Conservation (phyloP, 345 rosid species). For the Sonneratia alba region DNA sequence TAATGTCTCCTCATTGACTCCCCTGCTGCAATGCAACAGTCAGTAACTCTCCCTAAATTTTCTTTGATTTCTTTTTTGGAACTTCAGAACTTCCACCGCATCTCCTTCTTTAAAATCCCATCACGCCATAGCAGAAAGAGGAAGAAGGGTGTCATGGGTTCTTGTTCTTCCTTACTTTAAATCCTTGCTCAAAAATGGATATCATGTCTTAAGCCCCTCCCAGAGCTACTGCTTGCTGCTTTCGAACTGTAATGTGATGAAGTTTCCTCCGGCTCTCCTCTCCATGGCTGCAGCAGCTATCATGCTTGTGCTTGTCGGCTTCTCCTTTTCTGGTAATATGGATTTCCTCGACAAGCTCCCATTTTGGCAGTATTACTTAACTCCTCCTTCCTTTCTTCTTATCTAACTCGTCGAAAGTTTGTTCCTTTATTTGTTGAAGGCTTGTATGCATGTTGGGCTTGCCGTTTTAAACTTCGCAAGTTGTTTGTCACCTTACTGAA, state of each 20-base stretch:
- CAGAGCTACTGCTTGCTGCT: neutral
- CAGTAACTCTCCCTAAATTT: neutral
- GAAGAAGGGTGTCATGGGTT: neutral
- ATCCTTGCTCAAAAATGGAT: neutral
- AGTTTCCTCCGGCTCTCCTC: slow-evolving; percentile 8
- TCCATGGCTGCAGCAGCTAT: slow-evolving; percentile 5
- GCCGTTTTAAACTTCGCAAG: neutral
- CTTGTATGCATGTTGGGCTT: neutral
- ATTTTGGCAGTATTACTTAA: neutral
- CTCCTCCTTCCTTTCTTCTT: neutral
- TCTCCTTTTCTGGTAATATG: slow-evolving; percentile 2
- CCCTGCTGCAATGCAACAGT: neutral
- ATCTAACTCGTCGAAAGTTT: neutral
- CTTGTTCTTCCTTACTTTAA: neutral
- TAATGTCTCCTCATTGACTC: neutral
- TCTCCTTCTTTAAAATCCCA: neutral
- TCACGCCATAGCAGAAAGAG: neutral
- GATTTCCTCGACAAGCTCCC: neutral
- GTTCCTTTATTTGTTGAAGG: neutral
- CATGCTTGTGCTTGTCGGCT: neutral
- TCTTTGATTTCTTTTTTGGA: neutral
- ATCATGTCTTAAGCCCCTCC: neutral
- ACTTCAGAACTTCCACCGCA: neutral
- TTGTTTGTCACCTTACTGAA: neutral
- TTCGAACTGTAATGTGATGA: neutral